Evolutionary conservation across 1,139 yeast species (phyloP), one percentile per base, ranked within the genome.

Genomic region (Schizosaccharomyces versatilis): DNA sequence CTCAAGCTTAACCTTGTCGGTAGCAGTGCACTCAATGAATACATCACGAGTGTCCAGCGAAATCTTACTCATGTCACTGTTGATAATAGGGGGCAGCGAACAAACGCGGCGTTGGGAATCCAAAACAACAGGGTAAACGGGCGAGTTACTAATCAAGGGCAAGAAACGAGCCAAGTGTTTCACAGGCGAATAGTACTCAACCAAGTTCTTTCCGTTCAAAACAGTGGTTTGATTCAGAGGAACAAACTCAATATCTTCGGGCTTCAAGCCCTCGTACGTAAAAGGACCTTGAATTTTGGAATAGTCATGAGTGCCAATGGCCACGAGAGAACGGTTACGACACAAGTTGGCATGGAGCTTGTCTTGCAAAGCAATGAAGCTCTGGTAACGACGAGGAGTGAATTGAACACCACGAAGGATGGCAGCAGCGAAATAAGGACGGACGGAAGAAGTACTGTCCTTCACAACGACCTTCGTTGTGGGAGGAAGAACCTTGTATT

Each of bases 261-360:
- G 96, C 56, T 78, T 73, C 61, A 84, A 73, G 44, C 90, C 97
- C 66, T 82, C 85, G 72, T 85, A 93, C 56, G 88, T 79, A 72
- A 86, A 84, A 56, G 95, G 95, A 36, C 90, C 85, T 52, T 76
- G 69, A 61, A 90, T 72, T 54, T 83, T 78, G 67, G 84, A 95
- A 59, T 82, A 73, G 70, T 93, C 97, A 67, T 93, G 99, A 57
- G 99, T 93, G 63, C 99, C 99, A 74, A 88, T 86, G 57, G 98
- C 97, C 55, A 90, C 98, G 64, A 93, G 76, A 49, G 95, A 81
- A 74, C 99, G 83, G 70, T 88, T 84, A 73, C 98, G 88, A 70
- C 98, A 90, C 66, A 93, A 73, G 69, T 93, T 93, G 59, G 94
- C 74, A 71, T 93, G 99, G 62, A 93, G 75, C 70, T 93, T 93